phyloP scores from a whole-genome alignment of 805 yeast species.

The Teunomyces stri region DNA sequence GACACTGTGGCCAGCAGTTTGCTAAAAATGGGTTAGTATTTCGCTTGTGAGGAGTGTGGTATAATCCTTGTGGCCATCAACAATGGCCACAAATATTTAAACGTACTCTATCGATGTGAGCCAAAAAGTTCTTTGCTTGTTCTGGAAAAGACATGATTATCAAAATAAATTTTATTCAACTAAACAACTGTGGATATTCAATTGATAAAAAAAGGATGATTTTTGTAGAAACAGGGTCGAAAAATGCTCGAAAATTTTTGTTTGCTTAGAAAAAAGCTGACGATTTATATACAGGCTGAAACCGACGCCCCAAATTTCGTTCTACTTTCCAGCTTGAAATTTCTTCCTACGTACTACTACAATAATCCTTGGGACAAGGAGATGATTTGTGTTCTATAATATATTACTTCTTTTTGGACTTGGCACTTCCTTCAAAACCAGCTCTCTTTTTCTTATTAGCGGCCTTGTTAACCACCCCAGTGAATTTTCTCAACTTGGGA shows the following conservation, averaged over 20 bases:
- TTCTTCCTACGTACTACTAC: not conserved
- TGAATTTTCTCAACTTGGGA: conserved; percentile 65
- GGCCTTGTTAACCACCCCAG: conserved; percentile 51
- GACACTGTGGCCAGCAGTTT: conserved; percentile 27
- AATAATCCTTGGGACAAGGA: not conserved
- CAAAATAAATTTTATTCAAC: not conserved
- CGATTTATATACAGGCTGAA: not conserved
- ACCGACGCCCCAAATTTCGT: not conserved
- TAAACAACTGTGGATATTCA: not conserved
- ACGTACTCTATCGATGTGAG: conserved; percentile 49
- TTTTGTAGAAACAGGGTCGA: not conserved
- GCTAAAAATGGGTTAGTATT: conserved; percentile 21
- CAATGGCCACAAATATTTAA: not conserved
- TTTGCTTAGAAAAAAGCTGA: not conserved
- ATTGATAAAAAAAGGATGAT: not conserved
- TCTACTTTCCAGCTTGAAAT: not conserved
- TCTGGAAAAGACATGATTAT: conserved; percentile 43
- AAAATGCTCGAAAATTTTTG: conserved; percentile 2
- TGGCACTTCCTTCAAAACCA: conserved; percentile 84
- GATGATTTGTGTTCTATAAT: not conserved
- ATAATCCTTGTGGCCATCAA: not conserved
- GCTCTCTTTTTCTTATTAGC: conserved; percentile 55
- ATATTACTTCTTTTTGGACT: conserved; percentile 36
- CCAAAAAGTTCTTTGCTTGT: conserved; percentile 47
- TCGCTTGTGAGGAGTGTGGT: not conserved